Percentiles rank a stretch among this genome's conserved stretches.
Conservation (phyloP, 1,284 basidiomycete genomes). For the Sporisorium scitamineum region DNA sequence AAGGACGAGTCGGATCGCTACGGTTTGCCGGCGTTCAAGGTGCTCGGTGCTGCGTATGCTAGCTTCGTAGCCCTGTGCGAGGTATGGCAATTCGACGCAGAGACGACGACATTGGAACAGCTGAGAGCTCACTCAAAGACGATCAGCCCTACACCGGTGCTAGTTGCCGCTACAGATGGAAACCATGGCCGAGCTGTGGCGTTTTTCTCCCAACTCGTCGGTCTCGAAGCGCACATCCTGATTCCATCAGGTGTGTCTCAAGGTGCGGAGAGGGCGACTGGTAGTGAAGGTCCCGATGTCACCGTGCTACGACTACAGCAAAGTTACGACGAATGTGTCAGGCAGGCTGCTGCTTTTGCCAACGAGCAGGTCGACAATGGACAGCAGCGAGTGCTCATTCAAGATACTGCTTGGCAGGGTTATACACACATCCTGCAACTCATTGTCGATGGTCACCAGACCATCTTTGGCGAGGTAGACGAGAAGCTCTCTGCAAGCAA, state of each 20-base stretch:
- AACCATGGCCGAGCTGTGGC: not conserved
- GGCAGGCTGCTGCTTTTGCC: not conserved
- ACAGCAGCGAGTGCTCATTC: not conserved
- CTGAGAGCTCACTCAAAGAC: not conserved
- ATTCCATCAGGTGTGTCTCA: not conserved
- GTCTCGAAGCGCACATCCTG: not conserved
- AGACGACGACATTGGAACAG: not conserved
- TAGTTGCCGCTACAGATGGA: not conserved
- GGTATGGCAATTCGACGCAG: not conserved
- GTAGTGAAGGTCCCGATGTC: not conserved
- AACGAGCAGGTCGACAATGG: not conserved
- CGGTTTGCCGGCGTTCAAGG: slow-evolving; percentile 8
- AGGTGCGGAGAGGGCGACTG: not conserved
- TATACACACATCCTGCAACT: not conserved
- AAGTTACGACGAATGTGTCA: not conserved
- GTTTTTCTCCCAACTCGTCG: not conserved
- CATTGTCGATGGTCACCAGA: slow-evolving; percentile 2
- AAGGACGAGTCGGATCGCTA: slow-evolving; percentile 8
- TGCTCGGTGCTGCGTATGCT: slow-evolving; percentile 5
- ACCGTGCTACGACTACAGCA: not conserved
- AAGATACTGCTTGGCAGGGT: slow-evolving; percentile 1
- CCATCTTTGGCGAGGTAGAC: not conserved
- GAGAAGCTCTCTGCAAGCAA: not conserved
- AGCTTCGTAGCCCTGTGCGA: slow-evolving; percentile 1
- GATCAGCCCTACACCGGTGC: not conserved